Conservation (phyloP, 2,329 filamentous ascomycete genomes). For the Calycina herbarum region DNA sequence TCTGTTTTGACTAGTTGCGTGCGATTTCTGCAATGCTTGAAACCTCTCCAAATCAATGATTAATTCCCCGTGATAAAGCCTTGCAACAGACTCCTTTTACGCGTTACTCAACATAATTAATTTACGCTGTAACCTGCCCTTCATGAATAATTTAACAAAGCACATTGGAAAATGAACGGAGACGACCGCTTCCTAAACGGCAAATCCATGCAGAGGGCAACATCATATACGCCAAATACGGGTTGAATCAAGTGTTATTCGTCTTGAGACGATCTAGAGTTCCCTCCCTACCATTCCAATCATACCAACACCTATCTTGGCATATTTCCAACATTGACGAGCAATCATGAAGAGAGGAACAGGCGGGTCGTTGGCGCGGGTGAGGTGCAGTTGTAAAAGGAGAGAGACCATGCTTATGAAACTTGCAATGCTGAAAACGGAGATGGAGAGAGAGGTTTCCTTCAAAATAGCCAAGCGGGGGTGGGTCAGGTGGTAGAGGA, state of each 20-base stretch:
- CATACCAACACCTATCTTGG: slow-evolving; percentile 25
- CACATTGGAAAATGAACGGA: no score
- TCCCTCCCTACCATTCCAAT: slow-evolving; percentile 25
- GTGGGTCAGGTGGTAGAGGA: slow-evolving; percentile 75
- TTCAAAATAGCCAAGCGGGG: slow-evolving; percentile 78
- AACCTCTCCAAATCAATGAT: neutral
- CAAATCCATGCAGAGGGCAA: neutral
- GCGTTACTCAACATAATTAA: no score
- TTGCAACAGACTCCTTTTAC: no score
- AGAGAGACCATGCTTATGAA: slow-evolving; percentile 74
- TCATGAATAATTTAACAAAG: no score
- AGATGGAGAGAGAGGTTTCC: slow-evolving; percentile 75
- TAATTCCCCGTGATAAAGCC: no score
- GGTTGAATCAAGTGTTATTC: no score
- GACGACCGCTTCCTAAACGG: neutral
- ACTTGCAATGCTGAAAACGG: slow-evolving; percentile 73
- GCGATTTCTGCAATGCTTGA: neutral
- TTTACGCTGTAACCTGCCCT: no score
- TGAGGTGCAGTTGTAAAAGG: slow-evolving; percentile 62
- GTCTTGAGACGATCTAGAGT: slow-evolving; percentile 7
- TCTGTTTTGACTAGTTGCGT: neutral
- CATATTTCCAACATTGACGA: slow-evolving; percentile 28
- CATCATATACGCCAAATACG: no score
- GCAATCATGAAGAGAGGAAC: slow-evolving; percentile 34
- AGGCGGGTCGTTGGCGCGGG: slow-evolving; percentile 34